These are phyloP conservation scores for Symbiodinium pilosum DNA, from an alignment of 73 alveolate species.

Conservation along the genomic window DNA sequence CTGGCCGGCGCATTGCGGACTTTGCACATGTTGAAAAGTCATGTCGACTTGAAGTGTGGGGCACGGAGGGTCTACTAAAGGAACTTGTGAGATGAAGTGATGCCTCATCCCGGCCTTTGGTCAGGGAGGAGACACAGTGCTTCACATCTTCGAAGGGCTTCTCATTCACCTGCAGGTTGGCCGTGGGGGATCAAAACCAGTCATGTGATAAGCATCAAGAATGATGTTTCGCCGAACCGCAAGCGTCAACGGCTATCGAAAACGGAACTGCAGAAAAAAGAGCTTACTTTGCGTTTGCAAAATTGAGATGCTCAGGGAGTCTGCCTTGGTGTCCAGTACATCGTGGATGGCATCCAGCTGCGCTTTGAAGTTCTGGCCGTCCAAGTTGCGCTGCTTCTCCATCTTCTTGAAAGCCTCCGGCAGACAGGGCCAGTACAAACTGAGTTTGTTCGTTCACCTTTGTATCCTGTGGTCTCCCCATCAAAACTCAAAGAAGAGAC, in stretches of 20 bases:
- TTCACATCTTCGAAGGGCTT: slow-evolving; percentile 91
- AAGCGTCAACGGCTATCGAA: too few relatives aligned
- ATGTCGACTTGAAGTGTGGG: not conserved
- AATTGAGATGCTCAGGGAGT: not conserved
- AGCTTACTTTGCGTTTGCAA: too few relatives aligned
- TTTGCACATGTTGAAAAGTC: not conserved
- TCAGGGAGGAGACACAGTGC: slow-evolving; percentile 86
- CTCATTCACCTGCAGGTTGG: slow-evolving; percentile 89
- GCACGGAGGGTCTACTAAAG: not conserved
- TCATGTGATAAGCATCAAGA: too few relatives aligned
- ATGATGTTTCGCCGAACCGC: too few relatives aligned
- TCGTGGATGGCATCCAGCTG: slow-evolving; percentile 93
- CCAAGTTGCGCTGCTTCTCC: slow-evolving; percentile 94
- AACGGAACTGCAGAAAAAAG: too few relatives aligned
- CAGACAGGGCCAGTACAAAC: too few relatives aligned
- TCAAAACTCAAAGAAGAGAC: too few relatives aligned
- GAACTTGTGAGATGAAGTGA: not conserved
- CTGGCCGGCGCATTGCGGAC: not conserved
- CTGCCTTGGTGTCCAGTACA: slow-evolving; percentile 86
- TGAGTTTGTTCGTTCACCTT: too few relatives aligned
- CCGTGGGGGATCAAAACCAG: too few relatives aligned
- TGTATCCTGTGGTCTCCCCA: too few relatives aligned
- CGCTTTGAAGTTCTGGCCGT: slow-evolving; percentile 75
- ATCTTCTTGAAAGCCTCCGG: slow-evolving; percentile 51
- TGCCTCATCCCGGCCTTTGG: slow-evolving; percentile 40